These are phyloP conservation scores for Trichoderma afroharzianum DNA, from an alignment of 2,329 filamentous ascomycete genomes.

Conservation along the genomic window DNA sequence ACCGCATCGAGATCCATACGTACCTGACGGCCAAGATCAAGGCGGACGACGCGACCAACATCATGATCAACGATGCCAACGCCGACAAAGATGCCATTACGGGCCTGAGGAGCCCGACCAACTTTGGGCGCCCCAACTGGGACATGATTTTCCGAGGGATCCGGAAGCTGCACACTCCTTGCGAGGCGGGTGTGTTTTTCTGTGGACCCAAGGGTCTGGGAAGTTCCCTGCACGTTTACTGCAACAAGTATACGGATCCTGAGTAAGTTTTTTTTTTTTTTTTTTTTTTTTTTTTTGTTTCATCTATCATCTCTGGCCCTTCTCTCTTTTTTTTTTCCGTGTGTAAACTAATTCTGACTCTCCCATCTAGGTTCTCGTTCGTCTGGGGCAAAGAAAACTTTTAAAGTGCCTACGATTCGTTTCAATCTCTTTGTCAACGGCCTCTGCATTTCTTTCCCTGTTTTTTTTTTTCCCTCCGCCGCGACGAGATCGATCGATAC, in stretches of 20 bases:
- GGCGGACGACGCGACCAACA: slow-evolving; percentile 80
- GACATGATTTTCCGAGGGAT: slow-evolving; percentile 85
- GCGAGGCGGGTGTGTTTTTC: slow-evolving; percentile 77
- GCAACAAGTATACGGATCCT: slow-evolving; percentile 83
- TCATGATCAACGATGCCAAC: slow-evolving; percentile 88
- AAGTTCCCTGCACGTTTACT: slow-evolving; percentile 74
- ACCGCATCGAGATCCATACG: slow-evolving; percentile 84
- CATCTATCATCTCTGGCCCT: background rate
- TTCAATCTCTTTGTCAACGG: background rate
- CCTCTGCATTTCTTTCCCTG: background rate
- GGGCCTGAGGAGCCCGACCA: slow-evolving; percentile 75
- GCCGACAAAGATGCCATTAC: slow-evolving; percentile 83
- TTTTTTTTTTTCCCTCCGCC: no score
- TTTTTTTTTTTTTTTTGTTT: background rate
- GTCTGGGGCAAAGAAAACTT: slow-evolving; percentile 70
- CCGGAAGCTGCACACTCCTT: slow-evolving; percentile 70
- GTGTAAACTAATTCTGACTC: background rate
- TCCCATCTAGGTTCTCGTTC: slow-evolving; percentile 52
- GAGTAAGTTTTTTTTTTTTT: slow-evolving; percentile 50
- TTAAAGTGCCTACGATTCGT: slow-evolving; percentile 32
- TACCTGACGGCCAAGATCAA: slow-evolving; percentile 87
- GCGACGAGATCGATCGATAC: background rate
- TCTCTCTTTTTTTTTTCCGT: no score
- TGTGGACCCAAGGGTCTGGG: slow-evolving; percentile 79
- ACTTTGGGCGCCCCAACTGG: slow-evolving; percentile 85